phyloP scores from a whole-genome alignment of 257 asterid species.

The Coffea canephora region DNA sequence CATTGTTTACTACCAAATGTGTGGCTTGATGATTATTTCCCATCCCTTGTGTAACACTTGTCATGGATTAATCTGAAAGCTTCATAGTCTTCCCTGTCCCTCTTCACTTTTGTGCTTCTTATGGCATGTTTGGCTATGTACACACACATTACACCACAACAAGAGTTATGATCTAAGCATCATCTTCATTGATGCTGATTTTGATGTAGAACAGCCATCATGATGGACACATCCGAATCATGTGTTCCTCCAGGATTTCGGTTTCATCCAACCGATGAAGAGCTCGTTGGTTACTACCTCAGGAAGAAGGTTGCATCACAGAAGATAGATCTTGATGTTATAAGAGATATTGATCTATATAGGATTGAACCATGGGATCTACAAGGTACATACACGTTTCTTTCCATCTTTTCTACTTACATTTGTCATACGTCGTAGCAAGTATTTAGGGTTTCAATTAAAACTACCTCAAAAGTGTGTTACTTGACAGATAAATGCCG shows the following conservation, averaged over 20 bases:
- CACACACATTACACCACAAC: neutral
- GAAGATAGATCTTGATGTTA: slow-evolving; percentile 72
- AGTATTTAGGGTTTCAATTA: neutral
- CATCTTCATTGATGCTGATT: slow-evolving; percentile 33
- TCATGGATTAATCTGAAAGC: slow-evolving; percentile 38
- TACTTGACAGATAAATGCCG: slow-evolving; percentile 49
- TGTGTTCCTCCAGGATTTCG: slow-evolving; percentile 83
- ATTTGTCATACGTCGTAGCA: no score
- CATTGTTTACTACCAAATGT: slow-evolving; percentile 42
- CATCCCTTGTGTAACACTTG: slow-evolving; percentile 48
- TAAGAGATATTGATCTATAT: slow-evolving; percentile 68
- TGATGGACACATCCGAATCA: slow-evolving; percentile 48
- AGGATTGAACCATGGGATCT: slow-evolving; percentile 85
- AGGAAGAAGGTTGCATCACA: slow-evolving; percentile 70
- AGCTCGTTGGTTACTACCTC: slow-evolving; percentile 66
- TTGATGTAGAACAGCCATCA: slow-evolving; percentile 35
- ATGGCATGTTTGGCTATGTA: neutral
- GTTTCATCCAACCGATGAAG: slow-evolving; percentile 74
- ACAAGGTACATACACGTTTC: slow-evolving; percentile 36
- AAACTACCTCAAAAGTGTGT: neutral
- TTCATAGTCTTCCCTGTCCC: slow-evolving; percentile 27
- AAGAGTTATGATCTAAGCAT: slow-evolving; percentile 27
- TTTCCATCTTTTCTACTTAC: neutral
- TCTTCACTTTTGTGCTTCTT: slow-evolving; percentile 7
- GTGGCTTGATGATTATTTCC: slow-evolving; percentile 52